Evolutionary conservation across 148 eudicot genomes (phyloP), one percentile per base, ranked within the genome.

Genomic region (Arctostaphylos glauca): DNA sequence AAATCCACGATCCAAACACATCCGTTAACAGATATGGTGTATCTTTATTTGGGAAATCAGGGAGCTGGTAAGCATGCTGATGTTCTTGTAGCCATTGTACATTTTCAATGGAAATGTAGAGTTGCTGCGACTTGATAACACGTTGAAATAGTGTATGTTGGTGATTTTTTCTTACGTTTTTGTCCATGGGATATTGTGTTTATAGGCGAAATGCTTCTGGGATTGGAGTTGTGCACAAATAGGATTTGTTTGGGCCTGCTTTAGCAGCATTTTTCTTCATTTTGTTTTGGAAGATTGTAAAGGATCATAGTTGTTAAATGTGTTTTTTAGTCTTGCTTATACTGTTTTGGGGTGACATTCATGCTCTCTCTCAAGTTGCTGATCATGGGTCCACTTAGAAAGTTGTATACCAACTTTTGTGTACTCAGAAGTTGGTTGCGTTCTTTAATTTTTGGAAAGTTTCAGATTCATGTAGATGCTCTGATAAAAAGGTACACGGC

Each of bases 11-110:
- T 66, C 71, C 15, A 9, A 66, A 25, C 71, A 66, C 43, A 66
- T 25, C 43, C 67, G n/a, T 19, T 25, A 25, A 66, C 71, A 10
- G 43, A 50, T 48, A 70, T 49, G 9, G 53, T 49, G 49, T 13
- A 23, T 52, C 9, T 31, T 15, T 64, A 49, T 21, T 9, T n/a
- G 16, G 38, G 59, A 43, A 15, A 14, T n/a, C 41, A 12, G 52
- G 47, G 52, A 31, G 53, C n/a, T 19, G 50, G 82, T 49, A 66
- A 49, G 76, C 41, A 50, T 52, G 49, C 75, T 67, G 74, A 80
- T 68, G 82, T 67, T 25, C 5, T 8, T 48, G 44, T 25, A 48
- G 9, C n/a, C 25, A 23, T n/a, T 50, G 16, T 49, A 43, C 67
- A 12, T 9, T 49, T 67, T 2, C 68, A 38, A 1, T 19, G 46